Conservation (phyloP, 192 early-diverging fungal species). For the Coemansia sp. region DNA sequence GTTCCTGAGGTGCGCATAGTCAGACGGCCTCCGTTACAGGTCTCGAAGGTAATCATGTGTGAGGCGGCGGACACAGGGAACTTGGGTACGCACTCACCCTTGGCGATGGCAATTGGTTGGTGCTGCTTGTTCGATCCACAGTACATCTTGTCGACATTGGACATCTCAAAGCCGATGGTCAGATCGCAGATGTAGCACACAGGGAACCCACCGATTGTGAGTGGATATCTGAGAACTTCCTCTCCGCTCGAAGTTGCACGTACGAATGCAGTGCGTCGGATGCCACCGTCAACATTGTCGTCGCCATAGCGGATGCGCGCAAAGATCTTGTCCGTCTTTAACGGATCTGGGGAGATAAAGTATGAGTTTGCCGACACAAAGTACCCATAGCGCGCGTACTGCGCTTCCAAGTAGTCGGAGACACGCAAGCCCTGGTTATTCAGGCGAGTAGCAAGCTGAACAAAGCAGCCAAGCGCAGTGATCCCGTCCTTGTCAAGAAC, state of each 20-base stretch:
- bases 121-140: neutral
- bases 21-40: constrained; percentile 65
- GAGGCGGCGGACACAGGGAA: constrained; percentile 63
- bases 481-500: constrained; percentile 95
- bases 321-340: constrained; percentile 72
- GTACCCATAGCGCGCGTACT: constrained; percentile 77
- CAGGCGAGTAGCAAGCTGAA: constrained; percentile 70
- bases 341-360: constrained; percentile 78
- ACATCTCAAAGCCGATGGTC: constrained; percentile 83
- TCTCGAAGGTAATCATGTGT: constrained; percentile 90
- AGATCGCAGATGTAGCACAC: constrained; percentile 80
- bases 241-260: constrained; percentile 4
- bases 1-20: constrained; percentile 77
- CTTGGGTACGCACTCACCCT: neutral
- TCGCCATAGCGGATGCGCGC: constrained; percentile 76
- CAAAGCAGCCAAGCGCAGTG: constrained; percentile 76
- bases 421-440: constrained; percentile 63
- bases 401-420: constrained; percentile 65
- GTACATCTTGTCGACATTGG: constrained; percentile 42
- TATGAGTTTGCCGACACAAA: constrained; percentile 87
- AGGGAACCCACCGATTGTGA: constrained; percentile 62
- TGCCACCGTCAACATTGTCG: neutral
- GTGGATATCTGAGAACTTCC: constrained; percentile 68
- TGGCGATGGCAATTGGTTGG: neutral
- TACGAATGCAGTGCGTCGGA: constrained; percentile 24